Conservation (phyloP, 2,329 filamentous ascomycete species). For the Chrysosporium keratinophilum region DNA sequence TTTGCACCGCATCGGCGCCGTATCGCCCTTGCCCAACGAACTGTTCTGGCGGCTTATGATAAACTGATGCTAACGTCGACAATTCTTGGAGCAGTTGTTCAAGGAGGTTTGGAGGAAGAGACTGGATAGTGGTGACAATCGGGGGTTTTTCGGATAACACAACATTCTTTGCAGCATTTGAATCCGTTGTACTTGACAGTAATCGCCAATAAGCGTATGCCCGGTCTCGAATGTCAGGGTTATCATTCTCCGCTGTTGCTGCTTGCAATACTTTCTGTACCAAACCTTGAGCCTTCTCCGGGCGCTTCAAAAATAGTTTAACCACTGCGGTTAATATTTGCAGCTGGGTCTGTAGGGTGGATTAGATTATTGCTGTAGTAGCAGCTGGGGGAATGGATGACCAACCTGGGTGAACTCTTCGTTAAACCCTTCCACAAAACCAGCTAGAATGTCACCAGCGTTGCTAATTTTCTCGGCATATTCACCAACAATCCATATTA, state of each 20-base stretch:
- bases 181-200: slow-evolving; percentile 67
- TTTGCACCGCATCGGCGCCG: slow-evolving; percentile 87
- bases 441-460: slow-evolving; percentile 82
- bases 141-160: slow-evolving; percentile 89
- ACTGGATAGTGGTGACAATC: slow-evolving; percentile 88
- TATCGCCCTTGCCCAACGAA: slow-evolving; percentile 93
- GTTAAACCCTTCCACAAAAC: slow-evolving; percentile 87
- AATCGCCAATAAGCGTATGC: slow-evolving; percentile 98
- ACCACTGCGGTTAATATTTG: slow-evolving; percentile 96
- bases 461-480: slow-evolving; percentile 99
- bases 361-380: slow-evolving; percentile 1
- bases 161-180: slow-evolving; percentile 83
- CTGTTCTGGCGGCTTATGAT: slow-evolving; percentile 96
- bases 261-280: slow-evolving; percentile 91
- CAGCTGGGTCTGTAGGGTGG: slow-evolving; percentile 63
- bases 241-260: slow-evolving; percentile 90
- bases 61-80: slow-evolving; percentile 90
- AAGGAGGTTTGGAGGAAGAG: slow-evolving; percentile 68
- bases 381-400: slow-evolving; percentile 8
- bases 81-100: slow-evolving; percentile 86
- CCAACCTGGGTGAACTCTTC: slow-evolving; percentile 89
- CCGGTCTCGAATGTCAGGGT: slow-evolving; percentile 91
- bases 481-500: slow-evolving; percentile 98
- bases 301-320: slow-evolving; percentile 95
- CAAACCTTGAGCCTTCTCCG: slow-evolving; percentile 76